Conservation (phyloP, 2,329 filamentous ascomycete species). For the Colletotrichum agaves region DNA sequence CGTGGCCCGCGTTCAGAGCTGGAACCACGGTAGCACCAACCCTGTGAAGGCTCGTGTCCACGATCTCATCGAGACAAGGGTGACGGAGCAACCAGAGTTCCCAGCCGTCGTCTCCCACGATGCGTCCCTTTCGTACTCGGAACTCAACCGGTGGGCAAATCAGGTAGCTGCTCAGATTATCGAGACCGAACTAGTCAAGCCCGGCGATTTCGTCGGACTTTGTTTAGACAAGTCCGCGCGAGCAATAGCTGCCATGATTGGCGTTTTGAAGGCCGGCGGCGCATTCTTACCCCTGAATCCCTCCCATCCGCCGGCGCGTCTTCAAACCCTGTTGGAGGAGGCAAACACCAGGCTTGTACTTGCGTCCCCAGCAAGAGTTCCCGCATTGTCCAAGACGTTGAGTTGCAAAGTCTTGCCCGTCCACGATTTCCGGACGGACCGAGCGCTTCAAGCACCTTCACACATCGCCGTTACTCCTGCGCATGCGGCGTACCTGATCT, state of each 20-base stretch:
- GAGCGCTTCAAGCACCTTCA: not conserved
- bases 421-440: not conserved
- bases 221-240: slow-evolving; percentile 19
- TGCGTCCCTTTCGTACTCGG: not conserved
- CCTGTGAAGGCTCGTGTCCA: slow-evolving; percentile 12
- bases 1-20: not conserved
- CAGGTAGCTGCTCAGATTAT: not conserved
- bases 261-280: slow-evolving; percentile 12
- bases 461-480: not conserved
- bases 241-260: slow-evolving; percentile 5
- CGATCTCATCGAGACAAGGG: slow-evolving; percentile 11
- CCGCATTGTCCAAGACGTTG: not conserved
- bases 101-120: slow-evolving; percentile 11
- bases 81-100: not conserved
- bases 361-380: not conserved
- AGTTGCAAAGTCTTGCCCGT: slow-evolving; percentile 20
- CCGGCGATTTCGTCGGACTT: slow-evolving; percentile 7
- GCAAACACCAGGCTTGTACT: slow-evolving; percentile 17
- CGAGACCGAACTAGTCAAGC: not conserved
- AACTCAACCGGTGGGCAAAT: slow-evolving; percentile 7
- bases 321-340: slow-evolving; percentile 12
- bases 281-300: slow-evolving; percentile 22
- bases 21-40: slow-evolving; percentile 1
- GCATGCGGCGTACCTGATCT: slow-evolving; percentile 40
- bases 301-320: slow-evolving; percentile 1